phyloP scores from a whole-genome alignment of 2,329 filamentous ascomycete species.

The Aspergillus aculeatus region DNA sequence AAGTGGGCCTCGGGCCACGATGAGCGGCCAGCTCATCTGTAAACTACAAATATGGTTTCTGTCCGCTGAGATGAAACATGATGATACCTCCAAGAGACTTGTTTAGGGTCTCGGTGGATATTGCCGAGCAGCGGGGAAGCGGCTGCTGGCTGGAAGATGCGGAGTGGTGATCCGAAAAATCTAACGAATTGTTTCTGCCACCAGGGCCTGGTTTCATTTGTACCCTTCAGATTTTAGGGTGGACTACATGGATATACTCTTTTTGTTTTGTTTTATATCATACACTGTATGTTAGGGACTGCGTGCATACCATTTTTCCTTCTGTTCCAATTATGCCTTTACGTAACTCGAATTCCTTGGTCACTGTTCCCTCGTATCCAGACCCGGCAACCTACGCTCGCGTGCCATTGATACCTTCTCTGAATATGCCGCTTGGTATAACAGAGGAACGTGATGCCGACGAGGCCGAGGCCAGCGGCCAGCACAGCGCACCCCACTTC shows the following conservation, averaged over 20 bases:
- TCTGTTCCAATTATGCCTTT: constrained; percentile 17
- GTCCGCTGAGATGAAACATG: constrained; percentile 12
- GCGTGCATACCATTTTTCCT: constrained; percentile 39
- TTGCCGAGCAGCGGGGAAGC: constrained; percentile 16
- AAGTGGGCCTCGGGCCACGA: constrained; percentile 1
- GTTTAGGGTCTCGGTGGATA: not conserved
- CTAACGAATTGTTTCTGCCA: constrained; percentile 34
- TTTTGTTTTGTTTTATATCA: constrained; percentile 34
- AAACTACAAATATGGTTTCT: constrained; percentile 27
- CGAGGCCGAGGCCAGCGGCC: not conserved
- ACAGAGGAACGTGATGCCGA: not conserved
- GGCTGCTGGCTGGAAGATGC: constrained; percentile 25
- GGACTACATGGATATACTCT: constrained; percentile 42
- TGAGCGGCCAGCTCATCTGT: constrained; percentile 18
- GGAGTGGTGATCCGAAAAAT: constrained; percentile 37
- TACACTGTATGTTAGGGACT: constrained; percentile 39
- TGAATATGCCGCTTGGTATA: not conserved
- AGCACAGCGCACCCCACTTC: constrained; percentile 4
- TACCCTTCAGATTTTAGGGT: constrained; percentile 32
- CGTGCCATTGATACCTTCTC: not conserved
- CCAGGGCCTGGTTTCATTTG: constrained; percentile 20
- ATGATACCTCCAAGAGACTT: constrained; percentile 1
- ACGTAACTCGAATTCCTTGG: not conserved
- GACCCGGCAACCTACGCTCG: not conserved
- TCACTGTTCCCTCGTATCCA: not conserved